phyloP scores from a whole-genome alignment of 139 green algal species.

The Tetraselmis striata region DNA sequence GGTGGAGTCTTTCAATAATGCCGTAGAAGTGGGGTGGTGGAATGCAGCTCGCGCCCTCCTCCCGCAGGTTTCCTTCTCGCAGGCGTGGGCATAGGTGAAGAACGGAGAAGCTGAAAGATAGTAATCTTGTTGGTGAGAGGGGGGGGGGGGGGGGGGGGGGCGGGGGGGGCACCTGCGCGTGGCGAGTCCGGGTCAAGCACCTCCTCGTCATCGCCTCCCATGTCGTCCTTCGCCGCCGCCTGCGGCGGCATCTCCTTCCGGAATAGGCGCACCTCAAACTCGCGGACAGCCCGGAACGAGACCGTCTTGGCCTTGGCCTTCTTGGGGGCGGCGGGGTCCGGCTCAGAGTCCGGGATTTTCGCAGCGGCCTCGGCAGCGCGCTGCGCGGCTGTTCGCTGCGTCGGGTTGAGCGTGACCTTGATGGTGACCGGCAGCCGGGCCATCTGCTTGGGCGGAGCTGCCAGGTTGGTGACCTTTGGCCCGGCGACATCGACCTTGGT shows the following conservation, averaged over 20 bases:
- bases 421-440: background rate
- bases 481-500: no score
- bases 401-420: background rate
- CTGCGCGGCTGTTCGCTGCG: background rate
- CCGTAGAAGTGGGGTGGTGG: no score
- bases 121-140: no score
- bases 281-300: background rate
- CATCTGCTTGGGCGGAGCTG: background rate
- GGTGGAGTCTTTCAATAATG: no score
- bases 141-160: no score
- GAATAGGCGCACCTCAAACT: background rate
- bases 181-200: no score
- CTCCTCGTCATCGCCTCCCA: background rate
- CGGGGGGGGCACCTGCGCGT: background rate
- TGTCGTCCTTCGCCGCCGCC: background rate
- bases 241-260: background rate
- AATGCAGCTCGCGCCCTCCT: no score
- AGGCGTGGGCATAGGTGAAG: no score
- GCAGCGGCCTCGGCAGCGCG: background rate
- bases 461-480: no score
- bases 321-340: background rate
- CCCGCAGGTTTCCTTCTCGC: no score
- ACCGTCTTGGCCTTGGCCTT: background rate
- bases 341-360: background rate
- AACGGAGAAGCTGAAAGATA: no score